Evolutionary conservation across 768 basidiomycete genomes (phyloP), one percentile per base, ranked within the genome.

Genomic region (Cyclocybe aegerita): DNA sequence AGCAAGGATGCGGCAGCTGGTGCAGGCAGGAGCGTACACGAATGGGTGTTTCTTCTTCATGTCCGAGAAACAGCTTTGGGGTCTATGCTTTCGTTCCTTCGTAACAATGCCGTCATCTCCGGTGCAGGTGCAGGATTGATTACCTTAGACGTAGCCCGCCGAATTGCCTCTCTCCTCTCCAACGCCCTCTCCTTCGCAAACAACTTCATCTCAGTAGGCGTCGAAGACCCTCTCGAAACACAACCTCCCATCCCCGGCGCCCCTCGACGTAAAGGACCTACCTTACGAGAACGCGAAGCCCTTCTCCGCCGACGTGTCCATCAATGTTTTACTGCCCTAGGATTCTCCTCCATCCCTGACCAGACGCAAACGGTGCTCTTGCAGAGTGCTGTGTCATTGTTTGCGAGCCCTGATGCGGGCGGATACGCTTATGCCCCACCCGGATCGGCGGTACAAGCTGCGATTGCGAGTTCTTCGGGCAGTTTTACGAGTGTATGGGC

Each of bases 101-200:
- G 82, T 41, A 85, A 93, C 64, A 98, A 96, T 63, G 3, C 23
- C 2, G 23, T 23, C 23, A 5, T 23, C 23, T 23, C 23, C 2
- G 23, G 23, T 23, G 23, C 23, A 23, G 23, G 23, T 2, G 67
- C 79, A 2, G 75, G 82, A 4, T 73, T 98, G 11, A 85, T 96
- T 53, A 94, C 90, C 4, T 81, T 96, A 7, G 97, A 98, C 60
- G 91, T 96, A 14, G 88, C 91, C 3, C 79, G 96, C 12, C 83
- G 97, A 4, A 82, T 99, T 39, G 85, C 91, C 9, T 88, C 91
- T 1, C 71, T 98, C 16, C 75, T 99, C 35, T 82, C 84, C 63
- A 98, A 98, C 58, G 91, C 93, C 0, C 80, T 98, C n/a, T 78
- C 83, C 2, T 98, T 98, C 65, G 83, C 88, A 11, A 90, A 88